Evolutionary conservation across 2,329 filamentous ascomycete genomes (phyloP), one percentile per base, ranked within the genome.

Genomic region (Dactylellina leptospora): DNA sequence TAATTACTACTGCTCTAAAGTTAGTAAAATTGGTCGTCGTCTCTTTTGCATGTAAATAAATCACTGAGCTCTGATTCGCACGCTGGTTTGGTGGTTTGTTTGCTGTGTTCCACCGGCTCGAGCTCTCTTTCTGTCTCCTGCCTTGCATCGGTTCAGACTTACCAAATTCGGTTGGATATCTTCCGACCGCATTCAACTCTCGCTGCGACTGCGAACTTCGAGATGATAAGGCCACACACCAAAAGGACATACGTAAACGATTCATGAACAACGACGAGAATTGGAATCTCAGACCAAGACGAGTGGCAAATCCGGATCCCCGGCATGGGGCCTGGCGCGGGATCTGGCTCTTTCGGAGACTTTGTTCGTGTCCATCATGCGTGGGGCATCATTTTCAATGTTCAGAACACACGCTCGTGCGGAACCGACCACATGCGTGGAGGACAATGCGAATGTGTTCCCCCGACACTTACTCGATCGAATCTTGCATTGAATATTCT

Each of bases 111-210:
- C n/a, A n/a, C n/a, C n/a, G n/a, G n/a, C n/a, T n/a, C n/a, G n/a
- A n/a, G n/a, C n/a, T n/a, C n/a, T n/a, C n/a, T 30, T 25, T 55
- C 25, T 20, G 30, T 38, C 54, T 58, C 54, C 42, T 58, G 54
- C 54, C 38, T 9, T n/a, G 10, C 3, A n/a, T 58, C 54, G 54
- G 20, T 58, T 58, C 38, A 20, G 28, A 13, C 13, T 22, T 58
- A 23, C 54, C 36, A 25, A 55, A 55, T 23, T 55, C 36, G 36
- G 51, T 25, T 55, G 30, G n/a, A 6, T 3, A n/a, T 18, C 5
- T 9, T 11, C 51, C 51, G 22, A 48, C 44, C 30, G 48, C 30
- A 33, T 53, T 53, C 16, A 27, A 48, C 27, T 42, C 4, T 16
- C 38, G 6, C 4, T n/a, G n/a, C n/a, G n/a, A n/a, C n/a, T n/a